A percentile compares a stretch with the other conserved stretches of the same genome.
Evolutionary conservation across 140 eudicot species (phyloP).

Genomic region (Ambrosia hybrid): DNA sequence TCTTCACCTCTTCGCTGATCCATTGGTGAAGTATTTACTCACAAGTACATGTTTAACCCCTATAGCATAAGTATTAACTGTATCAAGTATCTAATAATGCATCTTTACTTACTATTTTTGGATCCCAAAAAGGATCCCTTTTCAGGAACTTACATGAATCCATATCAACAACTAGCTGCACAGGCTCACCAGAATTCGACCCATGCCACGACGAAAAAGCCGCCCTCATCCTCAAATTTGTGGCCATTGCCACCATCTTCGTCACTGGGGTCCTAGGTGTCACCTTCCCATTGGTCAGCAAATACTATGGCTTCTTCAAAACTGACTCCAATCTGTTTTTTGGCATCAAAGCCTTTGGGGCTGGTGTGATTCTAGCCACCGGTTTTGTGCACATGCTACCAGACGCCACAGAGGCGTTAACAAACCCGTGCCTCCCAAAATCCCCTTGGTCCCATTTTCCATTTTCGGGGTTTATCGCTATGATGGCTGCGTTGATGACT

Average conservation of each 20-base stretch:
- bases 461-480: conserved; percentile 72
- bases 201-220: conserved; percentile 51
- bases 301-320: conserved; percentile 48
- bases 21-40: too few species aligned
- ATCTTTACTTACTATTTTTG: conserved; percentile 12
- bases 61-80: too few species aligned
- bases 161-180: conserved; percentile 47
- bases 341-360: conserved; percentile 83
- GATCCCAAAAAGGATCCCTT: conserved; percentile 39
- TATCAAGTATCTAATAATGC: not conserved
- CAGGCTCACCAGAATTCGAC: conserved; percentile 27
- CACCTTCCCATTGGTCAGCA: conserved; percentile 69
- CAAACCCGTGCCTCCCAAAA: conserved; percentile 59
- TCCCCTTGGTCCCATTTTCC: conserved; percentile 81
- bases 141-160: conserved; percentile 50
- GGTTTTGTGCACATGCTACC: conserved; percentile 93
- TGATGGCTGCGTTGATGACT: conserved; percentile 81
- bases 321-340: conserved; percentile 70
- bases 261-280: conserved; percentile 63
- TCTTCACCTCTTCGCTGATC: too few species aligned
- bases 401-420: conserved; percentile 61
- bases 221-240: conserved; percentile 56
- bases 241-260: conserved; percentile 63
- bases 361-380: conserved; percentile 87
- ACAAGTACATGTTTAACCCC: too few species aligned